Evolutionary conservation across 495 filamentous ascomycete genomes (phyloP).

Genomic region (Podospora didyma): DNA sequence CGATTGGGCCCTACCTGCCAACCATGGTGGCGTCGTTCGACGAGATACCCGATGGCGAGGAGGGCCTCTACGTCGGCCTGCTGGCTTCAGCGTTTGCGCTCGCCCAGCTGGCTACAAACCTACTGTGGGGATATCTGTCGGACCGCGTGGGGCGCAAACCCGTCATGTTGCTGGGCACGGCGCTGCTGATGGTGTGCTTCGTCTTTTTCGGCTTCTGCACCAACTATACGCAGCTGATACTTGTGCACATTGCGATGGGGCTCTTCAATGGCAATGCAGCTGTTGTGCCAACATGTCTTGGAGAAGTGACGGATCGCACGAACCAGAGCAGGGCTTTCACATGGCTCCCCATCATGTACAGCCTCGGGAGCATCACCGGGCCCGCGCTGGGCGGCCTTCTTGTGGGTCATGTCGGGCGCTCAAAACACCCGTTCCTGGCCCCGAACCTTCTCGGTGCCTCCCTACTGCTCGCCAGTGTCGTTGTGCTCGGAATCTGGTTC

Average conservation of each 20-base stretch:
- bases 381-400: conserved; percentile 85
- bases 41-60: conserved; percentile 63
- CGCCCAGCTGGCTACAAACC: conserved; percentile 87
- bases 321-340: conserved; percentile 91
- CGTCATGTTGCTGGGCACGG: conserved; percentile 80
- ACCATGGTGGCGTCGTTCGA: conserved; percentile 86
- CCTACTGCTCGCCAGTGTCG: conserved; percentile 67
- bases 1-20: conserved; percentile 92
- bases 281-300: conserved; percentile 86
- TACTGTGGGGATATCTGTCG: conserved; percentile 89
- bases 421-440: conserved; percentile 74
- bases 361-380: conserved; percentile 87
- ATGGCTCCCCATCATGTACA: conserved; percentile 90
- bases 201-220: conserved; percentile 82
- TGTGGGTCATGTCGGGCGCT: conserved; percentile 48
- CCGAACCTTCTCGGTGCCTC: conserved; percentile 75
- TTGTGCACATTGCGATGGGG: conserved; percentile 87
- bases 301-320: conserved; percentile 90
- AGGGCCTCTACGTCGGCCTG: conserved; percentile 84
- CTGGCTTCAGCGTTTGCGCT: conserved; percentile 88
- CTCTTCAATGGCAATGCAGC: conserved; percentile 84
- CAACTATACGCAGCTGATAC: conserved; percentile 74
- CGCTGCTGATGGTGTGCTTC: conserved; percentile 77
- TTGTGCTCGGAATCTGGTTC: conserved; percentile 70
- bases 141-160: conserved; percentile 92